phyloP scores from a whole-genome alignment of 345 rosid genomes.

The Ailanthus altissimus region DNA sequence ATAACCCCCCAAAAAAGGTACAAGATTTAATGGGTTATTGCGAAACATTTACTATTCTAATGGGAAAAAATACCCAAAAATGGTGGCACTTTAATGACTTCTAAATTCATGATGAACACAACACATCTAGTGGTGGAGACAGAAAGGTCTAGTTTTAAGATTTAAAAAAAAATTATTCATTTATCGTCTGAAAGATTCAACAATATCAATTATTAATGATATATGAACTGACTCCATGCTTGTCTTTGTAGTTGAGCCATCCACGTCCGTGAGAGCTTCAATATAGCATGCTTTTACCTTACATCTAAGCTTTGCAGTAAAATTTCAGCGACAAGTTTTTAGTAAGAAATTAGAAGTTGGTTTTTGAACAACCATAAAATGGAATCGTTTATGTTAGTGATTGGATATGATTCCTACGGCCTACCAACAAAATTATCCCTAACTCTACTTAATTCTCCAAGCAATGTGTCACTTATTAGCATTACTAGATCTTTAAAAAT shows the following conservation, averaged over 20 bases:
- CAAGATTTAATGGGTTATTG: neutral
- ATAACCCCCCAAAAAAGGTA: too few relatives aligned
- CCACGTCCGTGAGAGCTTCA: slow-evolving; percentile 19
- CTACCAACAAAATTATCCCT: neutral
- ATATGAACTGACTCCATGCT: neutral
- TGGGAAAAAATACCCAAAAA: neutral
- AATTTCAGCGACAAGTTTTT: neutral
- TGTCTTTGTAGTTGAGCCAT: slow-evolving; percentile 14
- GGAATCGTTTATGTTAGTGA: neutral
- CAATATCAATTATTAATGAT: neutral
- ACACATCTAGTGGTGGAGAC: too few relatives aligned
- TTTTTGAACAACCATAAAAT: neutral
- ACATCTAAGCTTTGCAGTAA: neutral
- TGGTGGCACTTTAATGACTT: too few relatives aligned
- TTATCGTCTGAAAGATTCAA: neutral
- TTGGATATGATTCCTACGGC: neutral
- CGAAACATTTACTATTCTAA: neutral
- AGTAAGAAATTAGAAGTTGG: too few relatives aligned
- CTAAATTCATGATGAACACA: neutral
- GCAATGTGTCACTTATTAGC: neutral
- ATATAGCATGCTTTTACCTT: slow-evolving; percentile 10
- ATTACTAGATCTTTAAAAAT: too few relatives aligned
- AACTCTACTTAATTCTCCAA: neutral
- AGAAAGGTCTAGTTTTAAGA: too few relatives aligned
- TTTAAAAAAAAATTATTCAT: too few relatives aligned